Percentiles rank a stretch among this genome's conserved stretches.
phyloP scores from a whole-genome alignment of 768 basidiomycete species.

The Candolleomyces aberdarensis region DNA sequence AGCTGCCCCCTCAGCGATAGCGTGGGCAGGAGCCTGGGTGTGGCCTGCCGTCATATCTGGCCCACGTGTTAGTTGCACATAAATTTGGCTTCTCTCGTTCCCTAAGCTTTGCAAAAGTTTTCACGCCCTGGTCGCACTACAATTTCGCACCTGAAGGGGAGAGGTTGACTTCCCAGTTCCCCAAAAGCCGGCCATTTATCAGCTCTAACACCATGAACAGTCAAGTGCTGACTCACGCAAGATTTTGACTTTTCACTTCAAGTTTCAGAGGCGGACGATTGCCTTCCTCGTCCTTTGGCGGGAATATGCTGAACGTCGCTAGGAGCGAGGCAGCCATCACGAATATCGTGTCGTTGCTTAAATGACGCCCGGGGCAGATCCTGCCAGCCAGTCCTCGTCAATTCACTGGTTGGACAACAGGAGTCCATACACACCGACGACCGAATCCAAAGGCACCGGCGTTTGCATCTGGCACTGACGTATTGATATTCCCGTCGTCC shows the following conservation, averaged over 20 bases:
- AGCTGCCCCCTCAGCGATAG: no score
- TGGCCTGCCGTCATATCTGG: not conserved
- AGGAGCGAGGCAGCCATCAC: conserved; percentile 16
- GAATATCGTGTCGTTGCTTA: conserved; percentile 40
- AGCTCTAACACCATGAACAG: not conserved
- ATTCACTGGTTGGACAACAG: conserved; percentile 5
- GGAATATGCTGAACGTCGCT: conserved; percentile 10
- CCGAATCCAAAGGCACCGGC: conserved; percentile 26
- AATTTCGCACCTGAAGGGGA: not conserved
- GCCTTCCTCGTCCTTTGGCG: conserved; percentile 6
- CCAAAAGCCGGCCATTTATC: no score
- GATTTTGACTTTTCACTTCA: not conserved
- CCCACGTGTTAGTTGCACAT: not conserved
- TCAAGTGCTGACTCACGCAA: no score
- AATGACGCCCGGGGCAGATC: conserved; percentile 40
- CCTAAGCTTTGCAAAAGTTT: no score
- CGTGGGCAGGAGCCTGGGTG: no score
- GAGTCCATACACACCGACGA: conserved; percentile 13
- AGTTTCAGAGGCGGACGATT: not conserved
- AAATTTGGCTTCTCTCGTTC: no score
- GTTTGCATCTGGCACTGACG: conserved; percentile 17
- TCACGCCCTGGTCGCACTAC: not conserved
- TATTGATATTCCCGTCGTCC: conserved; percentile 18
- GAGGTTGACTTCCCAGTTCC: not conserved
- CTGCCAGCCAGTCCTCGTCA: not conserved